Evolutionary conservation across 257 asterid genomes (phyloP), one percentile per base, ranked within the genome.

Genomic region (Verbena officinalis): DNA sequence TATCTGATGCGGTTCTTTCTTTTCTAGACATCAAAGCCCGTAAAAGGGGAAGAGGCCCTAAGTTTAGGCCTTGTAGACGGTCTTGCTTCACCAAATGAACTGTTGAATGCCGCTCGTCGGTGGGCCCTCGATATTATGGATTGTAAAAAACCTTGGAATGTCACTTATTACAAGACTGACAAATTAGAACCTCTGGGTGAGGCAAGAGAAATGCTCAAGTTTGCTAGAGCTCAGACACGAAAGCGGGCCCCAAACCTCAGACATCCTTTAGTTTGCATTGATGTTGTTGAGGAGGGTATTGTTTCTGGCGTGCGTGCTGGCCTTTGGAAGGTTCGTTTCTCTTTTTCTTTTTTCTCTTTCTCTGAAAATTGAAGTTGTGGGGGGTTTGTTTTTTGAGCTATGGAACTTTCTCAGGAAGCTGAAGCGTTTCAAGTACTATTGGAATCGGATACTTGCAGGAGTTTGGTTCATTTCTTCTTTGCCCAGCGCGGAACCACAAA

Each of bases 21-120:
- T 59, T 31, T 39, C 9, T 62, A 94, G 99, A 90, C 93, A 17
- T 91, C 99, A 46, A 90, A 84, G 73, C 87, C 91, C 11, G 91
- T 88, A 22, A 94, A 82, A 76, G 99, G 97, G 62, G 84, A 88
- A 63, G 98, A 86, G 44, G 99, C 98, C 78, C 80, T 90, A 55
- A 74, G 69, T 64, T 65, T 94, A 73, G 97, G 99, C 73, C 99
- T 94, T 50, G 99, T 90, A 55, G 96, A 94, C 80, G 98, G 86
- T 40, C 54, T 86, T 62, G 96, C 83, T 73, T 71, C 96, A 56
- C 82, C 92, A 4, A 57, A 68, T 74, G 87, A 90, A 77, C 67
- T 94, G 52, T 15, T 90, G 58, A 77, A 73, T 38, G 62, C 88
- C 63, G 99, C 99, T 59, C 88, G 97, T 53, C 79, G 53, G 7